Evolutionary conservation across 176 grass and related monocot genomes (phyloP).

Genomic region (Rhynchospora breviuscula): DNA sequence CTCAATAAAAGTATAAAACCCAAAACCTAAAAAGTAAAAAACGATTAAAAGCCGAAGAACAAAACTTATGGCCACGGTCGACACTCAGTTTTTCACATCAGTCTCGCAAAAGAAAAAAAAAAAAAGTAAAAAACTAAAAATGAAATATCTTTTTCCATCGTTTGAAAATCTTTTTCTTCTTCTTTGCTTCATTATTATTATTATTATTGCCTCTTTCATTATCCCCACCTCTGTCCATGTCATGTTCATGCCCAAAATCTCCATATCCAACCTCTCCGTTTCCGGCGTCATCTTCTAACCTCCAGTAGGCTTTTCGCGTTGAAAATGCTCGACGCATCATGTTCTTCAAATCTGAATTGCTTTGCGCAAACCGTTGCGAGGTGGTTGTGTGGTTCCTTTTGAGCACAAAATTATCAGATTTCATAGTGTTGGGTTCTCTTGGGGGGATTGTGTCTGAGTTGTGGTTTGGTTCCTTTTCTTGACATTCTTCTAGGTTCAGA

Average conservation of each 20-base stretch:
- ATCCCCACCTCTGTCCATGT: not conserved
- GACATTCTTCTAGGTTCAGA: constrained; percentile 7
- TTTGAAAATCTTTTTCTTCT: constrained; percentile 22
- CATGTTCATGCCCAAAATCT: constrained; percentile 7
- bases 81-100: not conserved
- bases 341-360: constrained; percentile 15
- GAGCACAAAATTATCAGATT: not conserved
- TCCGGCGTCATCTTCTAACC: not conserved
- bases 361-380: not conserved
- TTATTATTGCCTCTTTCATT: not conserved
- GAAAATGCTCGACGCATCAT: constrained; percentile 24
- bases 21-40: constrained; percentile 3
- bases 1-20: not conserved
- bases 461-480: constrained; percentile 4
- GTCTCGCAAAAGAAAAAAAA: not conserved
- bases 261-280: not conserved
- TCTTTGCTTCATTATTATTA: not conserved
- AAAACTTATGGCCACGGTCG: not conserved
- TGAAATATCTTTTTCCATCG: constrained; percentile 23
- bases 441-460: not conserved
- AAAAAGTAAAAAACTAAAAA: not conserved
- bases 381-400: constrained; percentile 10
- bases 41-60: not conserved
- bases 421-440: constrained; percentile 1
- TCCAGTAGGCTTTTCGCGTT: constrained; percentile 15